Evolutionary conservation across 2,329 filamentous ascomycete species (phyloP), one percentile per base, ranked within the genome.

Genomic region (Claviceps maximensis): DNA sequence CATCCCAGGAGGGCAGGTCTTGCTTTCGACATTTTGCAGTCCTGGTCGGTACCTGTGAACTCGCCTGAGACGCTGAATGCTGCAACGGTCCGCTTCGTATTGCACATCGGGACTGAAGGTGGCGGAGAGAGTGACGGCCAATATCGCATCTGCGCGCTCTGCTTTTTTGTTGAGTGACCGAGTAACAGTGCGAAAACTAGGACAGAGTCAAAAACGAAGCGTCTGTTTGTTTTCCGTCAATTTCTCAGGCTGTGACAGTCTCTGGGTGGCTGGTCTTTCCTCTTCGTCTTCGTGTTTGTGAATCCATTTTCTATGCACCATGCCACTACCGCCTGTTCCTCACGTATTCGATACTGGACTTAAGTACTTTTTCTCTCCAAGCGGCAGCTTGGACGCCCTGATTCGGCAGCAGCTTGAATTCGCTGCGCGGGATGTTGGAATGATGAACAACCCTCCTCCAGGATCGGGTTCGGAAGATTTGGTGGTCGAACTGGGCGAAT

Each of bases 401-500:
- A 58, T 68, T 47, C 60, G 59, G n/a, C 47, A 57, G 47, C 59
- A 66, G 52, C 58, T 68, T 25, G 58, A 62, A 23, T 49, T 57
- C 44, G 60, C 60, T 50, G 54, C 60, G 51, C 58, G 49, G 25
- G 58, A 64, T 15, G 47, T 64, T 29, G 59, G 60, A 50, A 58
- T 53, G 41, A 52, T 49, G n/a, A 51, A 58, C 49, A 52, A 49
- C n/a, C 57, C 55, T 45, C 54, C 52, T 38, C 54, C 49, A 12
- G 45, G 45, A 27, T 53, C 50, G n/a, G 55, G 59, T 45, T 56
- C 61, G 15, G 59, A 61, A 15, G 65, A 63, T 42, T 53, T 69
- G 50, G 60, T 68, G 44, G 58, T 57, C 33, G 65, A 69, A 36
- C 61, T 69, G 54, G 67, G 67, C 33, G 67, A 69, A 25, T 70